These are phyloP conservation scores for Diophrys appendiculata DNA, from an alignment of 73 alveolate species.

Conservation along the genomic window DNA sequence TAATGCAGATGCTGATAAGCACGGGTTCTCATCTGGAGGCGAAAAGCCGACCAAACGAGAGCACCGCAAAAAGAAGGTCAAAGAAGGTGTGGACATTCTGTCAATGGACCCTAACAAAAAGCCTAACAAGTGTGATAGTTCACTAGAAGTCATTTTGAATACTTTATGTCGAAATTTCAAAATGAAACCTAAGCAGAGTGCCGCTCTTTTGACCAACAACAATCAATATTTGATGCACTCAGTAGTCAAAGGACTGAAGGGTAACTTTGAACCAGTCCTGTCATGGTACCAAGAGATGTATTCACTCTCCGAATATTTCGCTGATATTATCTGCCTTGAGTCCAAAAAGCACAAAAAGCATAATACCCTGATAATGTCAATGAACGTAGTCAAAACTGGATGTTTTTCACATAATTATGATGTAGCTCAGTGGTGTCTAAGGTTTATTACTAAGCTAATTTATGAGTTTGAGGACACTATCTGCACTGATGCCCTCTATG, in stretches of 20 bases:
- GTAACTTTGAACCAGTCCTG: slow-evolving; percentile 77
- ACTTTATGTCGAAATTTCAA: slow-evolving; percentile 60
- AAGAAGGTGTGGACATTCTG: slow-evolving; percentile 68
- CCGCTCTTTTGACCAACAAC: slow-evolving; percentile 81
- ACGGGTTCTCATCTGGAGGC: slow-evolving; percentile 22
- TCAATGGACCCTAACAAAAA: slow-evolving; percentile 59
- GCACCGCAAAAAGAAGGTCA: slow-evolving; percentile 29
- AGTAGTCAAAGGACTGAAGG: slow-evolving; percentile 87
- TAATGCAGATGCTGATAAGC: slow-evolving; percentile 25
- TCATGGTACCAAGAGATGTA: slow-evolving; percentile 76
- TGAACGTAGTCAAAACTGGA: slow-evolving; percentile 55
- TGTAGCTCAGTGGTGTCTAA: slow-evolving; percentile 49
- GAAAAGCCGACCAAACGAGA: background rate
- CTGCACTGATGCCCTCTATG: slow-evolving; percentile 3
- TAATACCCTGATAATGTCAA: slow-evolving; percentile 18
- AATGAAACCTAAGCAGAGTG: slow-evolving; percentile 77
- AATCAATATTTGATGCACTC: slow-evolving; percentile 80
- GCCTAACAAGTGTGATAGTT: slow-evolving; percentile 49
- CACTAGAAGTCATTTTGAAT: slow-evolving; percentile 63
- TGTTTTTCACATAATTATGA: slow-evolving; percentile 47
- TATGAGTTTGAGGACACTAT: slow-evolving; percentile 31
- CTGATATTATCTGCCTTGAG: slow-evolving; percentile 48
- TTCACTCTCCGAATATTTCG: slow-evolving; percentile 49
- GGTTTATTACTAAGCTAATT: slow-evolving; percentile 42
- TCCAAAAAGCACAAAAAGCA: slow-evolving; percentile 16